These are phyloP conservation scores for Trichosanthes cucumerina DNA, from an alignment of 306 rosid species.

Conservation along the genomic window DNA sequence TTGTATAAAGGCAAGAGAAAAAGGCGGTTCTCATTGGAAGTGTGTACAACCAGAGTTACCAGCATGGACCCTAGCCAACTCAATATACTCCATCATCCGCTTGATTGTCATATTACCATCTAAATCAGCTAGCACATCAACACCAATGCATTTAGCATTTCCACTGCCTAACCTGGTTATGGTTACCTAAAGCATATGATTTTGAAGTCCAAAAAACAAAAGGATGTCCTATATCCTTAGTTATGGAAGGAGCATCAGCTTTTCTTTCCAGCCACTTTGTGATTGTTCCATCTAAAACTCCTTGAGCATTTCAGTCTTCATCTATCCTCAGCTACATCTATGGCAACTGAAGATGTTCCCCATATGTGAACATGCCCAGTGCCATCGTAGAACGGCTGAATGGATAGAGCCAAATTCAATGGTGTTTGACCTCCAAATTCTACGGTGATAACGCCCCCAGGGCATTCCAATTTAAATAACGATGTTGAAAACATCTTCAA, in stretches of 20 bases:
- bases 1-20: not conserved
- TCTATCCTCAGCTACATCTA: conserved; percentile 58
- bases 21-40: conserved; percentile 25
- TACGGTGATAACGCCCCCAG: conserved; percentile 77
- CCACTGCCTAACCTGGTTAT: not conserved
- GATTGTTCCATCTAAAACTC: conserved; percentile 75
- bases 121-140: conserved; percentile 82
- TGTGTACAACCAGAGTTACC: conserved; percentile 76
- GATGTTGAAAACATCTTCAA: conserved; percentile 60
- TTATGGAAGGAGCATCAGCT: conserved; percentile 62
- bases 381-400: conserved; percentile 66
- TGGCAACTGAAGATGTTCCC: conserved; percentile 88
- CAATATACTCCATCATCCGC: conserved; percentile 91
- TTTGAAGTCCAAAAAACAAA: conserved; percentile 41
- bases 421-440: conserved; percentile 96
- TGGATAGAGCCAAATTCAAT: conserved; percentile 58
- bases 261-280: conserved; percentile 74
- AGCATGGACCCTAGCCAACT: conserved; percentile 89
- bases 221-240: conserved; percentile 43
- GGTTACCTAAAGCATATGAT: not conserved
- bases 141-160: conserved; percentile 67
- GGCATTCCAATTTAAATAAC: conserved; percentile 60
- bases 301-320: conserved; percentile 32
- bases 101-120: conserved; percentile 72
- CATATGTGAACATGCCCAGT: conserved; percentile 53